Evolutionary conservation across 441 rosid genomes (phyloP), one percentile per base, ranked within the genome.

Genomic region (Monsonia emarginata): DNA sequence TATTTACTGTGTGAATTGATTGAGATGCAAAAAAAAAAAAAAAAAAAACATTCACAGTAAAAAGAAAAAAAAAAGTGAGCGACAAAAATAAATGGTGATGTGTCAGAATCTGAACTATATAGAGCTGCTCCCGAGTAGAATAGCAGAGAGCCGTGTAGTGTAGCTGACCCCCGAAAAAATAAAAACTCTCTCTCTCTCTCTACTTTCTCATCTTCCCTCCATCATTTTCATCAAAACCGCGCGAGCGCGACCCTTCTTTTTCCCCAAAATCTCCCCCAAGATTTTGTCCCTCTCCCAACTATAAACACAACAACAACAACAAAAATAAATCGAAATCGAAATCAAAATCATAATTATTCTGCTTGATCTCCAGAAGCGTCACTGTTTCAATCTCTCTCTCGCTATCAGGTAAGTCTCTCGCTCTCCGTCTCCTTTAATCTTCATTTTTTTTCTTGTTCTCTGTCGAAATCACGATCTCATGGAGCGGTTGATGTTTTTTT

Each of bases 331-430:
- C n/a, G n/a, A n/a, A n/a, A n/a, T n/a, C n/a, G n/a, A n/a, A n/a
- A 34, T 13, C 60, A 54, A 22, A 22, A 50, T 11, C 60, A 24
- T 22, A 1, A 54, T 54, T n/a, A 2, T 25, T 54, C 60, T 54
- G 28, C 60, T 54, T 54, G n/a, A 25, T 25, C 60, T 54, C 60
- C 60, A n/a, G 27, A 24, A 52, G 14, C 58, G 58, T 52, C 58
- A 52, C 60, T n/a, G 36, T 32, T 9, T 4, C 36, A 4, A 21
- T 10, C 27, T 52, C 30, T 52, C 59, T 25, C 40, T 34, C 40
- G 10, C 40, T n/a, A n/a, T n/a, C n/a, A 34, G 60, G 60, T 54
- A 25, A 54, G n/a, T 54, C 27, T 24, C 60, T 54, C 60, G 24
- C 60, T 24, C 25, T 50, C 60, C 59, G 27, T 54, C 28, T 54